Evolutionary conservation across 768 basidiomycete genomes (phyloP), one percentile per base, ranked within the genome.

Genomic region (Boletus sp.): DNA sequence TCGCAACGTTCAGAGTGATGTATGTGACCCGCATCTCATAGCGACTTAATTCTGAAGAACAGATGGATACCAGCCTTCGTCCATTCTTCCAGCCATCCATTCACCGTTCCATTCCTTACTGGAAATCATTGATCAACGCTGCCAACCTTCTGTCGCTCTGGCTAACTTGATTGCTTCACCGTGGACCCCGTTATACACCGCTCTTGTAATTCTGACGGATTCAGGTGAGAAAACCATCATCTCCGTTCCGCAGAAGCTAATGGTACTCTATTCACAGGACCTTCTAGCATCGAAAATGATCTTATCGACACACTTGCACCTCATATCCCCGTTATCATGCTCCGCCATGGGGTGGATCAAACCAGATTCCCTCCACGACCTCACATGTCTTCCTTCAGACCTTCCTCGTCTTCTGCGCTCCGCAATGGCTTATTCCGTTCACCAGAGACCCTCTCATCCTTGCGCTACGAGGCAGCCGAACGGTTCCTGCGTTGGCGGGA

Each of bases 401-500:
- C 87, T 24, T 58, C 74, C 4, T 78, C 83, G 1, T 64, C 79
- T 2, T 65, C 76, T 8, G 78, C 82, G 1, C 77, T 90, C 10
- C 82, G 86, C 12, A 68, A 68, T 30, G 85, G 84, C 11, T 72
- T 90, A 12, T 87, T 90, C 70, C 82, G 78, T 58, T 81, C 84
- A 1, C 86, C 87, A 0, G 85, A 84, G 56, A 85, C 78, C 0
- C 75, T 89, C 11, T 74, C 78, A 1, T 65, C 76, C 1, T 74
- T 90, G 32, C 81, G 89, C 35, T 74, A 71, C 17, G 88, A 89
- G 68, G 87, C 86, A 0, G 78, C 83, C 0, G 85, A 88, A 55
- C 80, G 88, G 18, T 90, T 89, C 69, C 68, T 89, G 54, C 80
- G 81, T 32, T 90, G 88, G 88, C 76, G 86, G 33, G 88, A 89